A percentile compares a stretch with the other conserved stretches of the same genome.
Evolutionary conservation across 805 yeast species (phyloP).

Genomic region (Scheffersomyces coipomensis): DNA sequence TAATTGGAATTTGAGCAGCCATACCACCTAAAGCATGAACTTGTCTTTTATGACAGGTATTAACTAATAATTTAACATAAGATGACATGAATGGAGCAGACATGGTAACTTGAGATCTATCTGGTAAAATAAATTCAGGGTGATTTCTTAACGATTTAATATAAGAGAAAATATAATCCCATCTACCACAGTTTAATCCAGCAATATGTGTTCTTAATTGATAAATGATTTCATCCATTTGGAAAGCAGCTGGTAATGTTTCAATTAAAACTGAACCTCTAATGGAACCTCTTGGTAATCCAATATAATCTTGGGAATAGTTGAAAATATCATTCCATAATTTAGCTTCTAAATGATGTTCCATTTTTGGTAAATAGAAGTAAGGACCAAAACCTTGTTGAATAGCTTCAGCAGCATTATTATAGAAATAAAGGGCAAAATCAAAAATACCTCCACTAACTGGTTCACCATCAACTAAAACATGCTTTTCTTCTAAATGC

Average conservation of each 20-base stretch:
- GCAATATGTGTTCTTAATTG: slow-evolving; percentile 75
- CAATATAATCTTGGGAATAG: slow-evolving; percentile 70
- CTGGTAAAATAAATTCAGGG: slow-evolving; percentile 68
- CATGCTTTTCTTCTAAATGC: slow-evolving; percentile 78
- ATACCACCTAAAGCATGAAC: slow-evolving; percentile 90
- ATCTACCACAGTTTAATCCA: slow-evolving; percentile 85
- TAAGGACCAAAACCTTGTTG: slow-evolving; percentile 75
- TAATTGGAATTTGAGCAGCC: slow-evolving; percentile 87
- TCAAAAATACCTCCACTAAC: slow-evolving; percentile 76
- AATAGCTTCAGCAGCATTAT: slow-evolving; percentile 64
- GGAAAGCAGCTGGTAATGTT: slow-evolving; percentile 83
- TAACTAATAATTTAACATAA: slow-evolving; percentile 70
- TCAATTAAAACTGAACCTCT: slow-evolving; percentile 81
- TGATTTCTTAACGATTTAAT: slow-evolving; percentile 73
- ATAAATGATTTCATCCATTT: slow-evolving; percentile 80
- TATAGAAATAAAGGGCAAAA: slow-evolving; percentile 75
- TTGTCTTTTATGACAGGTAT: slow-evolving; percentile 72
- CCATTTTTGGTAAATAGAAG: slow-evolving; percentile 84
- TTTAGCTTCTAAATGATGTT: slow-evolving; percentile 78
- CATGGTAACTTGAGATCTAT: slow-evolving; percentile 79
- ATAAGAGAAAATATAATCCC: slow-evolving; percentile 85
- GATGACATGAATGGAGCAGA: slow-evolving; percentile 77
- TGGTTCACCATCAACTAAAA: slow-evolving; percentile 71
- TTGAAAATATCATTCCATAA: slow-evolving; percentile 81
- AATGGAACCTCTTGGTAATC: slow-evolving; percentile 71